Conservation (phyloP, 2,329 filamentous ascomycete species). For the Scortechinia acanthostroma region DNA sequence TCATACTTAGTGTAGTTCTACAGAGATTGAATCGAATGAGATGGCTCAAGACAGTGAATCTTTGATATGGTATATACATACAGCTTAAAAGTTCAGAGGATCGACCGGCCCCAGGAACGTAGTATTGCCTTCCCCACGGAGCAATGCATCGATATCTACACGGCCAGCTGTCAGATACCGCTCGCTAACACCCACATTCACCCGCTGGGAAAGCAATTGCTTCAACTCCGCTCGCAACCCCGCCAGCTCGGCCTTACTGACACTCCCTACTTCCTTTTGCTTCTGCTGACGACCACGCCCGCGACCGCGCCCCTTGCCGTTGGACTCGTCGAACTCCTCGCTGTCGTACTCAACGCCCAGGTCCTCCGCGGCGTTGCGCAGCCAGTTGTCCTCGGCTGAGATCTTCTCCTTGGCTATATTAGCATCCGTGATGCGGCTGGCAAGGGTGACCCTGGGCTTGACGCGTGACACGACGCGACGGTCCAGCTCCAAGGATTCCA, state of each 20-base stretch:
- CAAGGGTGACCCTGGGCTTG: slow-evolving; percentile 69
- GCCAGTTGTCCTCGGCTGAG: slow-evolving; percentile 75
- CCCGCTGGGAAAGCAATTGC: slow-evolving; percentile 60
- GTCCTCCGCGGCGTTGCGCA: slow-evolving; percentile 79
- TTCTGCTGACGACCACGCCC: slow-evolving; percentile 70
- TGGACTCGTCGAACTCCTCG: slow-evolving; percentile 68
- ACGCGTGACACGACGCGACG: slow-evolving; percentile 70
- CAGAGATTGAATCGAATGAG: too few relatives aligned
- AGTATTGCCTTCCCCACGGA: slow-evolving; percentile 53
- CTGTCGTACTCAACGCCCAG: slow-evolving; percentile 89
- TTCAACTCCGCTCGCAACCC: slow-evolving; percentile 67
- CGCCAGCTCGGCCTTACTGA: slow-evolving; percentile 70
- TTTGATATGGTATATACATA: neutral
- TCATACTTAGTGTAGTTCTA: too few relatives aligned
- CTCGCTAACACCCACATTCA: slow-evolving; percentile 85
- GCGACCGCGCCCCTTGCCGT: slow-evolving; percentile 54
- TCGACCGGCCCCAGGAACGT: slow-evolving; percentile 56
- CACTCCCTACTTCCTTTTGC: slow-evolving; percentile 59
- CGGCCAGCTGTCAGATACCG: slow-evolving; percentile 75
- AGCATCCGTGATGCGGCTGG: slow-evolving; percentile 82
- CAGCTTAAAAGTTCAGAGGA: neutral
- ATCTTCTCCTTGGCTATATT: slow-evolving; percentile 81
- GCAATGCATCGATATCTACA: slow-evolving; percentile 73
- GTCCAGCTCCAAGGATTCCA: slow-evolving; percentile 78
- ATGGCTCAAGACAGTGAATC: neutral